These are phyloP conservation scores for Mariannaea sp. DNA, from an alignment of 2,329 filamentous ascomycete species.

Conservation along the genomic window DNA sequence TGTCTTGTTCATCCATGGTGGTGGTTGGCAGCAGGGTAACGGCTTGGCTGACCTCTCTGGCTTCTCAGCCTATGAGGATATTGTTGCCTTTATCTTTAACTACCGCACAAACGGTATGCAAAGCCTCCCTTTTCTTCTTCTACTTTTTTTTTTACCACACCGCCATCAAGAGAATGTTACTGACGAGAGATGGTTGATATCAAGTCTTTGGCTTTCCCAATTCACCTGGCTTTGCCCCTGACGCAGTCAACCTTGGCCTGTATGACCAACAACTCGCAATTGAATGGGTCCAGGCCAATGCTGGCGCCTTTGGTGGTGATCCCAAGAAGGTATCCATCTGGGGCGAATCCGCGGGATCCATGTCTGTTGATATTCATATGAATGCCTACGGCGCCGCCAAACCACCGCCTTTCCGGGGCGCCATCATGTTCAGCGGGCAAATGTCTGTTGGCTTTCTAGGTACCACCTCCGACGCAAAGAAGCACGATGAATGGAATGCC, in stretches of 20 bases:
- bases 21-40: constrained; percentile 34
- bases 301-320: constrained; percentile 36
- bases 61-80: constrained; percentile 37
- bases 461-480: not conserved
- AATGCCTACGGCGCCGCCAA: constrained; percentile 25
- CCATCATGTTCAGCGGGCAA: constrained; percentile 39
- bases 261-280: constrained; percentile 38
- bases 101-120: constrained; percentile 35
- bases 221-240: constrained; percentile 44
- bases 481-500: constrained; percentile 22
- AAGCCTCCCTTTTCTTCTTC: no score
- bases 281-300: constrained; percentile 36
- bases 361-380: constrained; percentile 41
- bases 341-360: constrained; percentile 38
- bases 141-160: not conserved
- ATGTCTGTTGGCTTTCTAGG: constrained; percentile 34
- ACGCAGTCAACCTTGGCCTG: constrained; percentile 41
- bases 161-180: no score
- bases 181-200: no score
- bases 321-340: constrained; percentile 35
- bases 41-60: constrained; percentile 31
- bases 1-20: constrained; percentile 36
- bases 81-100: constrained; percentile 36
- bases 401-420: constrained; percentile 33
- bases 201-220: constrained; percentile 53